Conservation (phyloP, 768 basidiomycete species). For the Podaxis sp. region DNA sequence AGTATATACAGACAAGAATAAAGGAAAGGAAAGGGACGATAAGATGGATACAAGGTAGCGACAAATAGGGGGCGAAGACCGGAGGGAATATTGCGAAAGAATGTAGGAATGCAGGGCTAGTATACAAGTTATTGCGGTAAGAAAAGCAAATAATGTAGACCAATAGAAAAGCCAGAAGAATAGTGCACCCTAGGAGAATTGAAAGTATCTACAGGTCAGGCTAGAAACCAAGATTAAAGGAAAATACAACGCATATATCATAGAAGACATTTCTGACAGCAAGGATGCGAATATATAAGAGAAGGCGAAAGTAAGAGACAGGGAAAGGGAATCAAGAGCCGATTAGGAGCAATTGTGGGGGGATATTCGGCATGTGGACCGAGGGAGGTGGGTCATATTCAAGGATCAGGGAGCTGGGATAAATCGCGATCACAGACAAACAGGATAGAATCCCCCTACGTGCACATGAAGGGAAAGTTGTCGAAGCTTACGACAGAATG, state of each 20-base stretch:
- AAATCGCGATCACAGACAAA: constrained; percentile 1
- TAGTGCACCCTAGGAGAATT: not conserved
- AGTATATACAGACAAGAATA: constrained; percentile 8
- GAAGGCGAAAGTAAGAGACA: not conserved
- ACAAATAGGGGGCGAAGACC: not conserved
- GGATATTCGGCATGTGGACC: not conserved
- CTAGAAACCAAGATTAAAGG: not conserved
- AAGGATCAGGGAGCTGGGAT: constrained; percentile 1
- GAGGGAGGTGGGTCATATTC: constrained; percentile 1
- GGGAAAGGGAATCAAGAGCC: not conserved
- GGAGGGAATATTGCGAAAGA: not conserved
- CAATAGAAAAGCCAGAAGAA: not conserved
- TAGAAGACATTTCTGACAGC: constrained; percentile 10
- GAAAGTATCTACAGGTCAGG: constrained; percentile 5
- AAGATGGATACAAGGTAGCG: not conserved
- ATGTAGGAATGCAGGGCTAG: constrained; percentile 4
- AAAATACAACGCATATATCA: constrained; percentile 8
- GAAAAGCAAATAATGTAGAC: constrained; percentile 9
- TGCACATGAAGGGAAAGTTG: not conserved
- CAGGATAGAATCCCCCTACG: not conserved
- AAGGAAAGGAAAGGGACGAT: not conserved
- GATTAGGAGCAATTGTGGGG: not conserved
- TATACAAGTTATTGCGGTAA: constrained; percentile 10
- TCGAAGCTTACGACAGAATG: not conserved
- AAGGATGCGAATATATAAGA: not conserved